Conservation (phyloP, 441 rosid genomes). For the Populus hybrid region DNA sequence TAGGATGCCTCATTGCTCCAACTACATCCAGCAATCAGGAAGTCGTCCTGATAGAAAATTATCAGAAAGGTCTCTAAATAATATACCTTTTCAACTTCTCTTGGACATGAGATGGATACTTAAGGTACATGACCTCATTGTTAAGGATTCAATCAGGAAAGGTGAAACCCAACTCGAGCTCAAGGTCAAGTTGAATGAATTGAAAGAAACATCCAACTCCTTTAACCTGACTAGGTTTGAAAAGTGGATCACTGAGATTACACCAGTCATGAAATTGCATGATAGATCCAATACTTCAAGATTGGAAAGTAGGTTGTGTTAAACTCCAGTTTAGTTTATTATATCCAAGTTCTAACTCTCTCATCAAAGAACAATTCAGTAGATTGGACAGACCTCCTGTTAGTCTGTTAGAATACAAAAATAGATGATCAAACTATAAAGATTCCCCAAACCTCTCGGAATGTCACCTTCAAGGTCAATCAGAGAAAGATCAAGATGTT, state of each 20-base stretch:
- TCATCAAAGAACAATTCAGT: not conserved
- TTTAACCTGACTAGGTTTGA: slow-evolving; percentile 16
- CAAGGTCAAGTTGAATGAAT: slow-evolving; percentile 3
- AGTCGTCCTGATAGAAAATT: slow-evolving; percentile 4
- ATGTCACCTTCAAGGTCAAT: slow-evolving; percentile 8
- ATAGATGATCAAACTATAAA: slow-evolving; percentile 11
- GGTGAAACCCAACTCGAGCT: slow-evolving; percentile 19
- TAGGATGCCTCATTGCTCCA: not conserved
- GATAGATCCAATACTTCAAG: slow-evolving; percentile 12
- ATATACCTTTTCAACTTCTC: not conserved
- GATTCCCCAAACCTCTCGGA: slow-evolving; percentile 7
- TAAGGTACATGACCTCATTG: slow-evolving; percentile 9
- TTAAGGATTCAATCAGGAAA: slow-evolving; percentile 4
- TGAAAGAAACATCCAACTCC: not conserved
- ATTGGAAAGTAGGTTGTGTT: slow-evolving; percentile 8
- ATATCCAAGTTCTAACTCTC: not conserved
- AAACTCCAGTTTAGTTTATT: slow-evolving; percentile 2
- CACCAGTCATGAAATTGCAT: slow-evolving; percentile 14
- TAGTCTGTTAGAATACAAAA: not conserved
- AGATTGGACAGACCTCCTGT: slow-evolving; percentile 4
- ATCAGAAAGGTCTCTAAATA: slow-evolving; percentile 7
- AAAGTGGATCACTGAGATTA: slow-evolving; percentile 13
- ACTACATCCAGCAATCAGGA: not conserved
- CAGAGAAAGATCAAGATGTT: not conserved
- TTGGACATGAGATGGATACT: slow-evolving; percentile 11